These are phyloP conservation scores for Pyrenophora graminea DNA, from an alignment of 2,329 filamentous ascomycete species.

Conservation along the genomic window DNA sequence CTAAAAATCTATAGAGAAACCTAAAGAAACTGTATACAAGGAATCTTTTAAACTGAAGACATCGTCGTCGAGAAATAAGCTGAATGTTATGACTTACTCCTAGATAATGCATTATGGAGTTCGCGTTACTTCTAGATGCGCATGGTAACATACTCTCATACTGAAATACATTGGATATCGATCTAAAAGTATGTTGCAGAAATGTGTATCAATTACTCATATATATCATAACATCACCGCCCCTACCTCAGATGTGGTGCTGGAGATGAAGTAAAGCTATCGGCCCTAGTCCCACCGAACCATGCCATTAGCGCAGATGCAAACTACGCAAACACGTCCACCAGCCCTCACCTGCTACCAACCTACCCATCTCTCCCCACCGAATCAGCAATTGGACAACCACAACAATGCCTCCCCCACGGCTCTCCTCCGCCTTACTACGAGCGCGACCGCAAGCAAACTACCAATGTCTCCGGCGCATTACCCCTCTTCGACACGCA, in stretches of 20 bases:
- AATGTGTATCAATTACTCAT: background rate
- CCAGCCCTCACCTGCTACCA: constrained; percentile 26
- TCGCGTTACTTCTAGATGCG: too few relatives aligned
- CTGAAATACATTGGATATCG: too few relatives aligned
- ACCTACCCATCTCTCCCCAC: constrained; percentile 5
- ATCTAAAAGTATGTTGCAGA: too few relatives aligned
- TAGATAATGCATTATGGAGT: too few relatives aligned
- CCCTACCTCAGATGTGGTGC: background rate
- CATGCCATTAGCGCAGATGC: constrained; percentile 14
- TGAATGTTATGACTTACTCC: too few relatives aligned
- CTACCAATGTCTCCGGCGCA: constrained; percentile 30
- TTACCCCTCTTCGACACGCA: constrained; percentile 25
- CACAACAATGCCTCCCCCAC: constrained; percentile 34
- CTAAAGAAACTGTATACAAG: too few relatives aligned
- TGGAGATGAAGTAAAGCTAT: background rate
- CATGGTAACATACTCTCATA: too few relatives aligned
- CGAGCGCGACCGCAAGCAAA: constrained; percentile 28
- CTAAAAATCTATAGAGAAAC: too few relatives aligned
- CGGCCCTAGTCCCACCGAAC: constrained; percentile 12
- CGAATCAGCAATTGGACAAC: constrained; percentile 8
- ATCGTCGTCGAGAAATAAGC: too few relatives aligned
- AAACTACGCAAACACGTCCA: constrained; percentile 30
- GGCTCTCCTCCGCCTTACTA: constrained; percentile 27
- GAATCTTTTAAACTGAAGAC: too few relatives aligned
- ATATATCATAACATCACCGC: background rate